Evolutionary conservation across 1,284 basidiomycete genomes (phyloP).

Genomic region (Puccinia horiana): DNA sequence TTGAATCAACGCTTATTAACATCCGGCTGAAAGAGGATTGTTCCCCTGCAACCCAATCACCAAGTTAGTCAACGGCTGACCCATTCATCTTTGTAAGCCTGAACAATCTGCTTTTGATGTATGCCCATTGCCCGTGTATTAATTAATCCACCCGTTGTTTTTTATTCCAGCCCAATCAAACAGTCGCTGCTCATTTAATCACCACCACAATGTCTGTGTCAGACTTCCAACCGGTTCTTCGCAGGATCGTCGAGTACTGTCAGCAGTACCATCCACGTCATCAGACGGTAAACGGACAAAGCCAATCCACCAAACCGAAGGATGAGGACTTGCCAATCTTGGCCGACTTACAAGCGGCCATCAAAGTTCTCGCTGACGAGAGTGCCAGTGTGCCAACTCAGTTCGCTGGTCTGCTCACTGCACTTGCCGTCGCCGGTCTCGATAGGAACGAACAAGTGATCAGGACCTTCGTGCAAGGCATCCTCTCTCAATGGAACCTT

Average conservation of each 20-base stretch:
- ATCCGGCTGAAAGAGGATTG: too few relatives aligned
- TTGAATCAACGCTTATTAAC: too few relatives aligned
- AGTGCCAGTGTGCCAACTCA: slow-evolving; percentile 50
- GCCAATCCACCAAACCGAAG: neutral
- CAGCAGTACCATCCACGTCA: slow-evolving; percentile 24
- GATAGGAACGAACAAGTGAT: slow-evolving; percentile 52
- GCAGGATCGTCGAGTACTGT: slow-evolving; percentile 29
- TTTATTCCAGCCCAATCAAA: neutral
- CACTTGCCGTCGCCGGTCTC: slow-evolving; percentile 53
- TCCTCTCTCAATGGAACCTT: slow-evolving; percentile 32
- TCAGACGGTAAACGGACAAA: neutral
- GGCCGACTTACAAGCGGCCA: slow-evolving; percentile 10
- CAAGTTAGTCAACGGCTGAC: too few relatives aligned
- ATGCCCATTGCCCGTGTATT: too few relatives aligned
- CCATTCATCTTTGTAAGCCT: too few relatives aligned
- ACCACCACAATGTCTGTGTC: slow-evolving; percentile 10
- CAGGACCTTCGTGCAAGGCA: slow-evolving; percentile 21
- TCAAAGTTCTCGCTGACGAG: slow-evolving; percentile 11
- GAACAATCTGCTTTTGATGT: too few relatives aligned
- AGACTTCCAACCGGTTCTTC: slow-evolving; percentile 20
- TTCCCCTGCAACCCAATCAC: too few relatives aligned
- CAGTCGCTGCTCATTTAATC: neutral
- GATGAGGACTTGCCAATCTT: neutral
- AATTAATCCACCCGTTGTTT: neutral
- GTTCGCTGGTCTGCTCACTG: slow-evolving; percentile 55